A percentile compares a stretch with the other conserved stretches of the same genome.
Conservation (phyloP, 2,329 filamentous ascomycete genomes). For the Diaporthe citri region DNA sequence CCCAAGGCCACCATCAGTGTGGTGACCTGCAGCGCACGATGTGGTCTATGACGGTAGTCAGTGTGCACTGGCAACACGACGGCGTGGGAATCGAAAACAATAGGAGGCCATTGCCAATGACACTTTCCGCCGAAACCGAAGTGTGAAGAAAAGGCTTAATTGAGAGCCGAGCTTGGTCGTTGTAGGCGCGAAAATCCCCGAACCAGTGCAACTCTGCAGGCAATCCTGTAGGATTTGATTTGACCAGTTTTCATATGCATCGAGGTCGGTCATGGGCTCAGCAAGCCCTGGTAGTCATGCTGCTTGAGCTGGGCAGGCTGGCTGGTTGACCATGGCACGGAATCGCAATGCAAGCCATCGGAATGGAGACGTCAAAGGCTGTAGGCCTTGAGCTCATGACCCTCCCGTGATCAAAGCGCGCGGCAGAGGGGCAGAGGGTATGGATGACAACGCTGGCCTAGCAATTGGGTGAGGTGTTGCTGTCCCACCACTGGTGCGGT, state of each 20-base stretch:
- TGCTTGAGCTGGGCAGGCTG: not conserved
- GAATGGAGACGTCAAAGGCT: not conserved
- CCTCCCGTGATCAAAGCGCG: conserved; percentile 5
- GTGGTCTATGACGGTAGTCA: not conserved
- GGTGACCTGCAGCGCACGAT: not conserved
- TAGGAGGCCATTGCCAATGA: not conserved
- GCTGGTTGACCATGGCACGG: not conserved
- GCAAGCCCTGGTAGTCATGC: not conserved
- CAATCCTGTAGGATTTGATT: not conserved
- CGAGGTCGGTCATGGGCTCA: not conserved
- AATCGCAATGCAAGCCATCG: not conserved
- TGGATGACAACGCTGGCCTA: conserved; percentile 4
- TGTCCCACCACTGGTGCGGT: not conserved
- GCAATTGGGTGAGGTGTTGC: conserved; percentile 8
- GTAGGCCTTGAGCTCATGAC: not conserved
- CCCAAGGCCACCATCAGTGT: no score
- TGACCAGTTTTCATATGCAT: not conserved
- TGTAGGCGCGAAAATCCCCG: not conserved
- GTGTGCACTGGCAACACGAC: not conserved
- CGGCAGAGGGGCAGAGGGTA: not conserved
- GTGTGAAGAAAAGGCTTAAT: not conserved
- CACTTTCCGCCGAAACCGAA: not conserved
- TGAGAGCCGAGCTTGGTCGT: not conserved
- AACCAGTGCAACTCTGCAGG: not conserved
- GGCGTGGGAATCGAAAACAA: not conserved